Percentiles rank a stretch among this genome's conserved stretches.
Conservation (phyloP, 2,329 filamentous ascomycete genomes). For the Fusarium sp. region DNA sequence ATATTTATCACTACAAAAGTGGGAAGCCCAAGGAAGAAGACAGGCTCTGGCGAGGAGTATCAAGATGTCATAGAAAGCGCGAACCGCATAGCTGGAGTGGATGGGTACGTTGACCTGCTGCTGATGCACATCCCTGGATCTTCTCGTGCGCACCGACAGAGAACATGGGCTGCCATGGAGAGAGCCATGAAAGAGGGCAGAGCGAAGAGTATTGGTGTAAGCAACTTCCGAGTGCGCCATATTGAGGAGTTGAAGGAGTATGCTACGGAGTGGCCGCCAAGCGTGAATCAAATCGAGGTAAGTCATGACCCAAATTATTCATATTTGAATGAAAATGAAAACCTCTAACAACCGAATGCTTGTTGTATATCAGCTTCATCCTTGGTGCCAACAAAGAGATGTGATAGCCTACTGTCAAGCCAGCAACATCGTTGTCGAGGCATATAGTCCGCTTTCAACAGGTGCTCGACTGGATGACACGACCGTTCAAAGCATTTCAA, state of each 20-base stretch:
- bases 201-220: conserved; percentile 78
- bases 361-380: conserved; percentile 71
- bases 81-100: conserved; percentile 68
- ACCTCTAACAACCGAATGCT: neutral
- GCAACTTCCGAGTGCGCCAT: conserved; percentile 78
- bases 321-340: neutral
- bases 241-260: conserved; percentile 78
- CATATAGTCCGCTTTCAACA: conserved; percentile 58
- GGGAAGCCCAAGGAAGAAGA: conserved; percentile 59
- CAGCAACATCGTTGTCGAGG: conserved; percentile 74
- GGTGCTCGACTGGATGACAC: conserved; percentile 64
- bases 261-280: conserved; percentile 78
- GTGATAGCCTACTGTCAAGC: conserved; percentile 76
- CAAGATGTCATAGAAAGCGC: conserved; percentile 73
- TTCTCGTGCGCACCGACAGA: conserved; percentile 68
- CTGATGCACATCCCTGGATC: conserved; percentile 76
- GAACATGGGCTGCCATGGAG: conserved; percentile 78
- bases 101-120: conserved; percentile 80
- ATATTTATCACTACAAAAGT: conserved; percentile 83
- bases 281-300: conserved; percentile 82
- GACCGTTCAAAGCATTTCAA: conserved; percentile 68
- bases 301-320: conserved; percentile 41
- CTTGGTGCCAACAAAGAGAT: conserved; percentile 73
- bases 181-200: conserved; percentile 71
- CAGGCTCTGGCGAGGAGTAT: conserved; percentile 68